Percentiles rank a stretch among this genome's conserved stretches.
phyloP scores from a whole-genome alignment of 768 basidiomycete genomes.

The Royoungia palumana region DNA sequence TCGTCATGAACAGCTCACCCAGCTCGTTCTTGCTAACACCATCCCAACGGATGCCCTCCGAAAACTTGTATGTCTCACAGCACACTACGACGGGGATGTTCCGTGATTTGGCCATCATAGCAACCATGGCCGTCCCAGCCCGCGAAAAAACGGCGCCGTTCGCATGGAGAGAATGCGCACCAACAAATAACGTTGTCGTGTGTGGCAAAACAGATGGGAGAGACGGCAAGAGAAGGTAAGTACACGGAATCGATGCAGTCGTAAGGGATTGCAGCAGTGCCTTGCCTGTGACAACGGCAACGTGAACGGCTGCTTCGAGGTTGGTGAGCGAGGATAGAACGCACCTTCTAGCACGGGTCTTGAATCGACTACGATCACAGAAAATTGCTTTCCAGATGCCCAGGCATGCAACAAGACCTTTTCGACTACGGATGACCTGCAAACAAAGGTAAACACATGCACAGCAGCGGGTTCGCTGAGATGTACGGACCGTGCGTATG shows the following conservation, averaged over 20 bases:
- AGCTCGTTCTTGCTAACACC: slow-evolving; percentile 96
- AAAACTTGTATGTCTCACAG: slow-evolving; percentile 98
- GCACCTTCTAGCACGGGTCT: slow-evolving; percentile 88
- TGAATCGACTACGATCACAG: slow-evolving; percentile 93
- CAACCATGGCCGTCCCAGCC: slow-evolving; percentile 92
- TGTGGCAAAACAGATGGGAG: slow-evolving; percentile 76
- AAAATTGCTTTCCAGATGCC: slow-evolving; percentile 71
- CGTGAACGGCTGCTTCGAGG: slow-evolving; percentile 1
- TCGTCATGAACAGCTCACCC: slow-evolving; percentile 45
- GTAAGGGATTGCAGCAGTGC: slow-evolving; percentile 68
- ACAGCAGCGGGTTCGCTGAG: neutral
- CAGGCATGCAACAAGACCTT: slow-evolving; percentile 80
- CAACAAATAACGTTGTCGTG: slow-evolving; percentile 81
- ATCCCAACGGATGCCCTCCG: slow-evolving; percentile 88
- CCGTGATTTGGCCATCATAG: slow-evolving; percentile 90
- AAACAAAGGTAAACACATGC: slow-evolving; percentile 4
- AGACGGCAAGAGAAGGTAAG: slow-evolving; percentile 88
- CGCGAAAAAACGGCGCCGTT: slow-evolving; percentile 94
- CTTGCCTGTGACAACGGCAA: slow-evolving; percentile 54
- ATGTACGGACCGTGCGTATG: slow-evolving; percentile 75
- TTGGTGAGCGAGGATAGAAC: neutral
- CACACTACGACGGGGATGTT: slow-evolving; percentile 94
- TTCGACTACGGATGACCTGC: slow-evolving; percentile 91
- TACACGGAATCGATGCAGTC: slow-evolving; percentile 70
- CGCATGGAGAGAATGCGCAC: slow-evolving; percentile 91